These are phyloP conservation scores for Pisolithus albus DNA, from an alignment of 768 basidiomycete species.

Conservation along the genomic window DNA sequence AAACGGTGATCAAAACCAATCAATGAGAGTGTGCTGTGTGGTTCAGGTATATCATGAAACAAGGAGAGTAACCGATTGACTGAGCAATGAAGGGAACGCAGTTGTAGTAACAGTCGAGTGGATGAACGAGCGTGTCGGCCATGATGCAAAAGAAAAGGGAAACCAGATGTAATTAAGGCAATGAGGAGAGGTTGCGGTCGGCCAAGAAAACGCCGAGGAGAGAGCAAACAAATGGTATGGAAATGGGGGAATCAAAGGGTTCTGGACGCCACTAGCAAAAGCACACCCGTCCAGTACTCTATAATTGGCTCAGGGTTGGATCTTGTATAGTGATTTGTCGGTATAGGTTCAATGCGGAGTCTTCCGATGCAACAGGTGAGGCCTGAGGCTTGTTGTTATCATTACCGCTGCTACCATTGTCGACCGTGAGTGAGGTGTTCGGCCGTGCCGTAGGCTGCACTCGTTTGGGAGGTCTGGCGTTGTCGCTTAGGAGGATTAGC, in stretches of 20 bases:
- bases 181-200: constrained; percentile 15
- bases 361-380: constrained; percentile 64
- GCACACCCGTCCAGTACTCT: constrained; percentile 8
- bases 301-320: constrained; percentile 48
- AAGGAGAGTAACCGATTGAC: constrained; percentile 22
- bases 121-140: constrained; percentile 26
- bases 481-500: constrained; percentile 46
- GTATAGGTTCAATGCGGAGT: constrained; percentile 81
- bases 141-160: constrained; percentile 19
- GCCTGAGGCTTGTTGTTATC: constrained; percentile 33
- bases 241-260: constrained; percentile 12
- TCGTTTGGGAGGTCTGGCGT: constrained; percentile 69
- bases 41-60: constrained; percentile 30
- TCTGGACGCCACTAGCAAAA: constrained; percentile 13
- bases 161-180: constrained; percentile 15
- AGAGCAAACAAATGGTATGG: constrained; percentile 13
- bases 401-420: constrained; percentile 13
- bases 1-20: not conserved
- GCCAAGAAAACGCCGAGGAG: constrained; percentile 13
- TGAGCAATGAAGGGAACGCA: constrained; percentile 8
- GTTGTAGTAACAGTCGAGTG: constrained; percentile 11
- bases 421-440: not conserved
- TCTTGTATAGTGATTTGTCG: constrained; percentile 76
- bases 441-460: constrained; percentile 41
- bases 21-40: constrained; percentile 26